Percentiles rank a stretch among this genome's conserved stretches.
These are phyloP conservation scores for Lentinula boryana DNA, from an alignment of 768 basidiomycete species.

Conservation along the genomic window DNA sequence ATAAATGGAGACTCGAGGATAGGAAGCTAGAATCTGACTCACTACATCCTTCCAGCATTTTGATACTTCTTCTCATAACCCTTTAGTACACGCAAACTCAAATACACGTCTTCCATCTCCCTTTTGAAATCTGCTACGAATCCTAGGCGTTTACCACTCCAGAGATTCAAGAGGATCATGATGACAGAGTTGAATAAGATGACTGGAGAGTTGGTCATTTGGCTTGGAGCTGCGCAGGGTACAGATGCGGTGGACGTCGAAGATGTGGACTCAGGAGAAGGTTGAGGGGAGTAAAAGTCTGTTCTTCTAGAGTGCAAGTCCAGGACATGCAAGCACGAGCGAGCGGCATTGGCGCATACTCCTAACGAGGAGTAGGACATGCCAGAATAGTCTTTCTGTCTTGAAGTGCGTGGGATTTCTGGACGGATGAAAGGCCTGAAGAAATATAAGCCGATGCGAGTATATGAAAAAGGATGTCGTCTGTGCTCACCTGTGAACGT, in stretches of 20 bases:
- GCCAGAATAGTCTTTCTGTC: slow-evolving; percentile 24
- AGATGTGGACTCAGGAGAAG: neutral
- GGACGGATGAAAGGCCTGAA: neutral
- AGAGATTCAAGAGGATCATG: slow-evolving; percentile 44
- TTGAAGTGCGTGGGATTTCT: slow-evolving; percentile 38
- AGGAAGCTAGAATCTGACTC: slow-evolving; percentile 20
- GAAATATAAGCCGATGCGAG: slow-evolving; percentile 11
- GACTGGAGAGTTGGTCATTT: neutral
- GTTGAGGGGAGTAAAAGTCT: slow-evolving; percentile 4
- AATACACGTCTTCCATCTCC: slow-evolving; percentile 49
- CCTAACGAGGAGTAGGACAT: slow-evolving; percentile 57
- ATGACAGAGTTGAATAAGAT: slow-evolving; percentile 33
- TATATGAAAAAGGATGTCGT: slow-evolving; percentile 38
- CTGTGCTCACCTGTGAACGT: slow-evolving; percentile 35
- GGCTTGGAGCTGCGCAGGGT: neutral
- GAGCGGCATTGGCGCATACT: slow-evolving; percentile 22
- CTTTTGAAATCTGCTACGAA: slow-evolving; percentile 30
- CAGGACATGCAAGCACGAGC: slow-evolving; percentile 50
- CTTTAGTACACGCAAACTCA: slow-evolving; percentile 21
- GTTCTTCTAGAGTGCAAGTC: slow-evolving; percentile 28
- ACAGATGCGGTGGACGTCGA: neutral
- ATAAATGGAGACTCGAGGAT: neutral
- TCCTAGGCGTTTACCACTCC: slow-evolving; percentile 38
- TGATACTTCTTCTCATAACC: slow-evolving; percentile 17
- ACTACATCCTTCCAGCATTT: slow-evolving; percentile 37